Evolutionary conservation across 345 rosid species (phyloP), one percentile per base, ranked within the genome.

Genomic region (Salix exigua): DNA sequence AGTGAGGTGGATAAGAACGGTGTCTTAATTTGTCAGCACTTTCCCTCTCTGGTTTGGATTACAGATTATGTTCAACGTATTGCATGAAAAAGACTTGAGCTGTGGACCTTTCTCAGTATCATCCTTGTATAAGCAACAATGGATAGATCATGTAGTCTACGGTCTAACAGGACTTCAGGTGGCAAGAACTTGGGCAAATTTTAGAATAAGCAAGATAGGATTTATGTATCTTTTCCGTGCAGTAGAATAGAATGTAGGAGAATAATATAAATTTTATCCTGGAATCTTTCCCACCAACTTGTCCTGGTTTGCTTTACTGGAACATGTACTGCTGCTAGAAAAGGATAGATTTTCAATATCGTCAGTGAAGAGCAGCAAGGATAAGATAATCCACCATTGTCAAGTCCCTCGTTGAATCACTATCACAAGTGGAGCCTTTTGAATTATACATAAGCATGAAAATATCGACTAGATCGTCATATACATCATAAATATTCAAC

Each of bases 321-420:
- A 81, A 83, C 87, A 78, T 70, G 77, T 9, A 33, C 82, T 44
- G 66, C 13, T 25, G 23, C 66, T 25, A 33, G 6, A 46, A 53
- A 63, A 42, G 9, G 51, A 38, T 31, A 72, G 79, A 73, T 73
- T 68, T 53, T 25, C 46, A 26, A 51, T 11, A 5, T 13, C 69
- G 68, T 70, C 30, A 31, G 70, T 70, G 50, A 65, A 75, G 26
- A 66, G 78, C 79, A 67, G 2, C 17, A 12, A 21, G 73, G 86
- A 74, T 75, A 83, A 87, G 86, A 85, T 80, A 79, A 74, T 80
- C 84, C 50, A 12, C 73, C 75, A 40, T 38, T 63, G 81, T 73
- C 78, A 62, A 18, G 44, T 71, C 76, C 25, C 74, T n/a, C 42
- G 14, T 60, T 58, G 37, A 64, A 79, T 65, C 69, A n/a, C 44